A percentile compares a stretch with the other conserved stretches of the same genome.
Conservation (phyloP, 192 early-diverging fungal species). For the Linnemannia hyalina region DNA sequence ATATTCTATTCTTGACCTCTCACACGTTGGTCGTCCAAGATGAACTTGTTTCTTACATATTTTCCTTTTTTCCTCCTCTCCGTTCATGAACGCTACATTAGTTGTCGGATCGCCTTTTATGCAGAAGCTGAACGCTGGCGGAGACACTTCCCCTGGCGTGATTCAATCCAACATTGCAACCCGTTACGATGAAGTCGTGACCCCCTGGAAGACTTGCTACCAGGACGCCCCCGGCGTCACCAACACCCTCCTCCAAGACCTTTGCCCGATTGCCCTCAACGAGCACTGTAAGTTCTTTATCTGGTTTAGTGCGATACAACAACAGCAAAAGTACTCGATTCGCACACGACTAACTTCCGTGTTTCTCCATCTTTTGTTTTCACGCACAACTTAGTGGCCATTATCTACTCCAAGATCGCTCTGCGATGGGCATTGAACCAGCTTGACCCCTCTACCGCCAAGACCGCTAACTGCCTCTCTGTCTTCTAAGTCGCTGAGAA, state of each 20-base stretch:
- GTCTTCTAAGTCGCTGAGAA: background rate
- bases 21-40: background rate
- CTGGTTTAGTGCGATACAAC: background rate
- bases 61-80: background rate
- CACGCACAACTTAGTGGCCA: conserved; percentile 13
- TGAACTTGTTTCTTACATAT: background rate
- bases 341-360: background rate
- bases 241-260: conserved; percentile 30
- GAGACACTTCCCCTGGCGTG: conserved; percentile 28
- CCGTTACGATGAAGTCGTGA: conserved; percentile 39
- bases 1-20: background rate
- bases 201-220: conserved; percentile 26
- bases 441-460: conserved; percentile 34
- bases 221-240: conserved; percentile 12
- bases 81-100: background rate
- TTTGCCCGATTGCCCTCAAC: conserved; percentile 34
- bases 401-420: conserved; percentile 38
- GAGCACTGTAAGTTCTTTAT: conserved; percentile 28
- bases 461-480: conserved; percentile 35
- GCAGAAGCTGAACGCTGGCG: conserved; percentile 33
- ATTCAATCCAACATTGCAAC: conserved; percentile 41
- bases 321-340: background rate
- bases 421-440: conserved; percentile 40
- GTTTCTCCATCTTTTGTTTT: background rate
- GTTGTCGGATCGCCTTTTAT: conserved; percentile 28